Conservation (phyloP, 208 protist species). For the Trypanosoma cruzi region DNA sequence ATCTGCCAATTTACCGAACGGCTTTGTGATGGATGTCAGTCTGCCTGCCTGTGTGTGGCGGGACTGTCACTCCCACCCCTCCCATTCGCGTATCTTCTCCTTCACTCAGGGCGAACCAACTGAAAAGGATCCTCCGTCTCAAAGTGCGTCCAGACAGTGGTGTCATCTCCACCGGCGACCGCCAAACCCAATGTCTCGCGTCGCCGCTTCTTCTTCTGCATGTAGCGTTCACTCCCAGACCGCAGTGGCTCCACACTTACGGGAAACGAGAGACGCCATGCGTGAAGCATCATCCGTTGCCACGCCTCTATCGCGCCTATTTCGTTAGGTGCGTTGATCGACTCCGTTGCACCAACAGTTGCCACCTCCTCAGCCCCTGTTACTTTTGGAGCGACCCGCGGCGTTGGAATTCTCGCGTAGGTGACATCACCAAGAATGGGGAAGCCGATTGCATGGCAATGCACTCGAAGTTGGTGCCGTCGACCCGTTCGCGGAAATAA, state of each 20-base stretch:
- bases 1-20: too few species aligned
- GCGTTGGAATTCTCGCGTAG: constrained; percentile 40
- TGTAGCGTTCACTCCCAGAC: constrained; percentile 39
- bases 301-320: constrained; percentile 1
- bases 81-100: too few species aligned
- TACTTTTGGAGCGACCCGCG: background rate
- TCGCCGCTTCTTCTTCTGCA: constrained; percentile 57
- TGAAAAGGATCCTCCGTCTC: constrained; percentile 24
- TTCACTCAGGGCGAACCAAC: background rate
- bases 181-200: constrained; percentile 46
- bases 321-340: background rate
- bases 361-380: background rate
- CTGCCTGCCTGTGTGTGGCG: too few species aligned
- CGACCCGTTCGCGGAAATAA: constrained; percentile 74
- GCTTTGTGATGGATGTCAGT: too few species aligned
- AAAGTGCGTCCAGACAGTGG: constrained; percentile 49
- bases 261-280: constrained; percentile 66
- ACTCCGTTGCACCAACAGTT: background rate
- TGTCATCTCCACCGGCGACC: constrained; percentile 6
- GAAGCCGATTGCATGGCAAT: constrained; percentile 75
- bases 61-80: too few species aligned
- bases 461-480: constrained; percentile 89
- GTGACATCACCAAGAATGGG: constrained; percentile 85
- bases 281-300: constrained; percentile 80
- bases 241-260: constrained; percentile 22